Evolutionary conservation across 1,139 yeast genomes (phyloP).

Genomic region (Kodamaea derodonti): DNA sequence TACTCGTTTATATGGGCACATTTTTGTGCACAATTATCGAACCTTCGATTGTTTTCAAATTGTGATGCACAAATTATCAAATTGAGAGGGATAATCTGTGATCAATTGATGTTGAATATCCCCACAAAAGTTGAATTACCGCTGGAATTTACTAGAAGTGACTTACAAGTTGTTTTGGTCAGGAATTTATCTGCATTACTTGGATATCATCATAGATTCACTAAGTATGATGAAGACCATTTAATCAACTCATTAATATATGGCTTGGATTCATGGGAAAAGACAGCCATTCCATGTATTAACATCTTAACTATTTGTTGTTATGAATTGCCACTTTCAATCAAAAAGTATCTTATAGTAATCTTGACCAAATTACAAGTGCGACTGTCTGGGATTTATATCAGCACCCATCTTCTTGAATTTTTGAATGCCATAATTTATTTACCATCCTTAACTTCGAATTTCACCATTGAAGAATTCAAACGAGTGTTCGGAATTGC

Average conservation of each 20-base stretch:
- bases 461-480: conserved; percentile 73
- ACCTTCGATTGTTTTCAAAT: conserved; percentile 49
- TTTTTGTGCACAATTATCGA: conserved; percentile 68
- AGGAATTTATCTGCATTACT: conserved; percentile 64
- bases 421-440: conserved; percentile 64
- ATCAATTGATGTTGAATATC: conserved; percentile 52
- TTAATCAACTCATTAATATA: conserved; percentile 60
- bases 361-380: conserved; percentile 70
- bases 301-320: conserved; percentile 76
- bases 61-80: conserved; percentile 42
- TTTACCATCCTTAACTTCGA: conserved; percentile 64
- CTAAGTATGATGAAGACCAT: conserved; percentile 65
- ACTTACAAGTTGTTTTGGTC: conserved; percentile 64
- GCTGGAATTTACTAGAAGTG: conserved; percentile 47
- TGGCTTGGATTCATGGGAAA: conserved; percentile 74
- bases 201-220: conserved; percentile 59
- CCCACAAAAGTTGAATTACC: conserved; percentile 46
- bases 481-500: conserved; percentile 81
- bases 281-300: conserved; percentile 73
- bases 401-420: conserved; percentile 74
- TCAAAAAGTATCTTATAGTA: conserved; percentile 63
- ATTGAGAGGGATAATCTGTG: conserved; percentile 52
- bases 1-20: conserved; percentile 68
- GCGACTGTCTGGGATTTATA: conserved; percentile 63
- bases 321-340: conserved; percentile 72